phyloP scores from a whole-genome alignment of 345 rosid species.

The Turritis glabra region DNA sequence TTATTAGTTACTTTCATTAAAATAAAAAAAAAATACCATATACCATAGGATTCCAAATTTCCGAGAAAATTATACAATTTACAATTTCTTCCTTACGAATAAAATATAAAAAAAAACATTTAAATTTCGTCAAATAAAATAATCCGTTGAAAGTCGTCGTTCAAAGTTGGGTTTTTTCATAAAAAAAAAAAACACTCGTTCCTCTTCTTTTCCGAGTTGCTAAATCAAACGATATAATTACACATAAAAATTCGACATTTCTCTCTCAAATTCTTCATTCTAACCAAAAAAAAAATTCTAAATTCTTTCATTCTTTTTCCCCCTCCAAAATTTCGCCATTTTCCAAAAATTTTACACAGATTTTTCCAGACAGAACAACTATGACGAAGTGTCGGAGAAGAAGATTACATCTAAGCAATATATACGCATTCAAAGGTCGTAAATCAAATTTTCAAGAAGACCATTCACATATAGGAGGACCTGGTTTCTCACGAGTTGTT shows the following conservation, averaged over 20 bases:
- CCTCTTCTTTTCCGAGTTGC: constrained; percentile 22
- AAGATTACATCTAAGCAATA: constrained; percentile 61
- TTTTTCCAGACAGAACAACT: constrained; percentile 8
- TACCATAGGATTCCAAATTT: neutral
- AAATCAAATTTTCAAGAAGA: constrained; percentile 65
- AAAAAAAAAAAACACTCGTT: constrained; percentile 13
- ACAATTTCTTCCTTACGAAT: neutral
- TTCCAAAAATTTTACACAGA: neutral
- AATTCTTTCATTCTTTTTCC: constrained; percentile 9
- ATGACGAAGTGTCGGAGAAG: constrained; percentile 57
- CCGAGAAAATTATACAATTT: neutral
- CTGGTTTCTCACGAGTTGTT: constrained; percentile 86
- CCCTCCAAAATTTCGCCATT: neutral
- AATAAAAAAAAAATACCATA: no score
- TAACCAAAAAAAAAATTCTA: neutral
- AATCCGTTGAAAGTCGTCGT: constrained; percentile 35
- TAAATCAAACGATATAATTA: constrained; percentile 1
- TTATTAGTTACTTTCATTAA: no score
- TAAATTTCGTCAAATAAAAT: constrained; percentile 8
- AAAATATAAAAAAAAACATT: neutral
- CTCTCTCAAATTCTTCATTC: neutral
- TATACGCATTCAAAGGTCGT: constrained; percentile 69
- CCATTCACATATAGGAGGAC: constrained; percentile 85
- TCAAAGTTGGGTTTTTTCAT: constrained; percentile 31
- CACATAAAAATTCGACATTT: neutral